Percentiles rank a stretch among this genome's conserved stretches.
phyloP scores from a whole-genome alignment of 2,329 filamentous ascomycete genomes.

The Alternaria rosae region DNA sequence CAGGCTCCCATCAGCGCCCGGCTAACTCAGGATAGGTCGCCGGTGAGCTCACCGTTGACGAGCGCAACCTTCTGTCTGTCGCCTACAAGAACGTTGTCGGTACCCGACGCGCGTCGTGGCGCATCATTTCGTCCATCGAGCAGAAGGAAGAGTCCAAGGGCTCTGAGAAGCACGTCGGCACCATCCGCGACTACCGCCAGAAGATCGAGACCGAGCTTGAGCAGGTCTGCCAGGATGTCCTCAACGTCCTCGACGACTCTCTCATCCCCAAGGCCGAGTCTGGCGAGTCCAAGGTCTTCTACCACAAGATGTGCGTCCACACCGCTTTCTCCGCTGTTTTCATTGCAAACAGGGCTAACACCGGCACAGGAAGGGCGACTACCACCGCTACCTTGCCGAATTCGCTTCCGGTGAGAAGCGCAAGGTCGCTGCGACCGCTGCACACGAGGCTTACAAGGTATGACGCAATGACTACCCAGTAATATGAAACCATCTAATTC shows the following conservation, averaged over 20 bases:
- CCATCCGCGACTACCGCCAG: slow-evolving; percentile 96
- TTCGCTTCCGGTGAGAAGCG: slow-evolving; percentile 92
- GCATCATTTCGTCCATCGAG: slow-evolving; percentile 99
- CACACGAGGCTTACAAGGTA: slow-evolving; percentile 98
- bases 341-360: slow-evolving; percentile 24
- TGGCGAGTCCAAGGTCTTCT: slow-evolving; percentile 99
- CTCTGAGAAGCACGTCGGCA: slow-evolving; percentile 89
- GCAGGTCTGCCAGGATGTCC: slow-evolving; percentile 97
- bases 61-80: slow-evolving; percentile 92
- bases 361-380: slow-evolving; percentile 84
- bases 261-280: slow-evolving; percentile 95
- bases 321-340: neutral
- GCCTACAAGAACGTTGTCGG: slow-evolving; percentile 99
- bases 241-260: slow-evolving; percentile 90
- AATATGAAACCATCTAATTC: slow-evolving; percentile 30
- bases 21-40: slow-evolving; percentile 60
- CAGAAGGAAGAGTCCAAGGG: slow-evolving; percentile 99
- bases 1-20: slow-evolving; percentile 13
- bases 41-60: slow-evolving; percentile 72
- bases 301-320: slow-evolving; percentile 94
- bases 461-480: slow-evolving; percentile 45
- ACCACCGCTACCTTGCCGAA: slow-evolving; percentile 94
- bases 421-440: slow-evolving; percentile 84
- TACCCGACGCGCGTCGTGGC: slow-evolving; percentile 97
- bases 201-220: slow-evolving; percentile 98